These are phyloP conservation scores for Phanerodontia chrysosporium DNA, from an alignment of 768 basidiomycete genomes.

Conservation along the genomic window DNA sequence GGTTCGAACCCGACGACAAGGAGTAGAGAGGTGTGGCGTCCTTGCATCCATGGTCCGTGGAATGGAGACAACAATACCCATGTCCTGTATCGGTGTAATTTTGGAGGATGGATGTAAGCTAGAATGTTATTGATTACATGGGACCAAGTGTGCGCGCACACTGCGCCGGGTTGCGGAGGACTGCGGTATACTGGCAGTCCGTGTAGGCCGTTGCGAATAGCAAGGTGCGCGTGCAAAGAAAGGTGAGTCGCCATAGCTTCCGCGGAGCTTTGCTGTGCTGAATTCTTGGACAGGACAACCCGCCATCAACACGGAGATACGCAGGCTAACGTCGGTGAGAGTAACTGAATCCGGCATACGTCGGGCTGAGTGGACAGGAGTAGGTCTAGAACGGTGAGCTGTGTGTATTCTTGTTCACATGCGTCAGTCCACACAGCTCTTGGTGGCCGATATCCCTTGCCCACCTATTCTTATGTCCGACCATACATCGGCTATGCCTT, in stretches of 20 bases:
- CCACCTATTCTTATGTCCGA: slow-evolving; percentile 11
- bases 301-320: slow-evolving; percentile 2
- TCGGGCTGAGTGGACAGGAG: slow-evolving; percentile 2
- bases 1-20: slow-evolving; percentile 46
- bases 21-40: background rate
- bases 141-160: background rate
- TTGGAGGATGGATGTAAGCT: slow-evolving; percentile 2
- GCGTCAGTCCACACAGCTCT: slow-evolving; percentile 3
- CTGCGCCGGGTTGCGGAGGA: slow-evolving; percentile 2
- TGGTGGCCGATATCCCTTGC: background rate
- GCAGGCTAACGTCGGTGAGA: background rate
- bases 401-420: slow-evolving; percentile 3
- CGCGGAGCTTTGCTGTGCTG: background rate
- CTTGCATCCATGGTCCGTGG: background rate
- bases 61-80: slow-evolving; percentile 1
- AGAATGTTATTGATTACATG: background rate
- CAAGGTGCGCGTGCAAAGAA: too few relatives aligned
- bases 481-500: slow-evolving; percentile 1
- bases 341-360: background rate
- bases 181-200: background rate
- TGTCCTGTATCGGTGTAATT: slow-evolving; percentile 5
- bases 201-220: background rate
- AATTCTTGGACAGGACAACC: background rate
- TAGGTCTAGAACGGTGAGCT: background rate
- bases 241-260: background rate